These are phyloP conservation scores for Fusarium compactum DNA, from an alignment of 2,329 filamentous ascomycete genomes.

Conservation along the genomic window DNA sequence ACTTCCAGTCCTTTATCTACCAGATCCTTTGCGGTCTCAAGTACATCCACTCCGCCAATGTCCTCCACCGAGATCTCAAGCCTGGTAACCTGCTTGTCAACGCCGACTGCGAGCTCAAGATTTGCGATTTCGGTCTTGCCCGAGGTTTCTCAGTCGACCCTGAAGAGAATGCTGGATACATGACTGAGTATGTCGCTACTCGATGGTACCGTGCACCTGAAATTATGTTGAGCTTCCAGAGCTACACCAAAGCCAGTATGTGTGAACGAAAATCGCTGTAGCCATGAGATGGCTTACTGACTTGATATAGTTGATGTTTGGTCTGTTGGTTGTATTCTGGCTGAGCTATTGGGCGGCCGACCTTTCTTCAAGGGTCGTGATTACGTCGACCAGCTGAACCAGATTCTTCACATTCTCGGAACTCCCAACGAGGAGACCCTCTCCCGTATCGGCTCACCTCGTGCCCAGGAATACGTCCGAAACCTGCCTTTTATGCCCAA, in stretches of 20 bases:
- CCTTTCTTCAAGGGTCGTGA: conserved; percentile 99
- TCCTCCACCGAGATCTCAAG: conserved; percentile 96
- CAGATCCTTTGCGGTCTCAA: conserved; percentile 99
- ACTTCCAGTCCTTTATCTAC: conserved; percentile 99
- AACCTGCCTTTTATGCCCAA: conserved; percentile 97
- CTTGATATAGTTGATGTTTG: conserved; percentile 89
- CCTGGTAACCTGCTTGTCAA: conserved; percentile 98
- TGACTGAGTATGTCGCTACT: conserved; percentile 99
- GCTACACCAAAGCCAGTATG: conserved; percentile 99
- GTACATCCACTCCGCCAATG: conserved; percentile 99
- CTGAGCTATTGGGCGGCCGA: conserved; percentile 92
- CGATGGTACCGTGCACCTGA: conserved; percentile 96
- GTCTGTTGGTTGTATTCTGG: conserved; percentile 98
- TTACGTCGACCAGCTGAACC: conserved; percentile 99
- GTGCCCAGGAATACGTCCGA: conserved; percentile 97
- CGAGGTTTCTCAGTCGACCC: conserved; percentile 97
- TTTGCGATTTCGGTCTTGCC: conserved; percentile 96
- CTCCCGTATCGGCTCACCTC: conserved; percentile 90
- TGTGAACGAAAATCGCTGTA: conserved; percentile 50
- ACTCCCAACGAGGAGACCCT: conserved; percentile 97
- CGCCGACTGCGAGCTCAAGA: conserved; percentile 99
- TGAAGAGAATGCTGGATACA: conserved; percentile 98
- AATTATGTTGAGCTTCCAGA: conserved; percentile 99
- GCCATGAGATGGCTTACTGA: conserved; percentile 19
- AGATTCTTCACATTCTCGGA: conserved; percentile 97